Evolutionary conservation across 331 rosid species (phyloP).

Genomic region (Quercus tomentella): DNA sequence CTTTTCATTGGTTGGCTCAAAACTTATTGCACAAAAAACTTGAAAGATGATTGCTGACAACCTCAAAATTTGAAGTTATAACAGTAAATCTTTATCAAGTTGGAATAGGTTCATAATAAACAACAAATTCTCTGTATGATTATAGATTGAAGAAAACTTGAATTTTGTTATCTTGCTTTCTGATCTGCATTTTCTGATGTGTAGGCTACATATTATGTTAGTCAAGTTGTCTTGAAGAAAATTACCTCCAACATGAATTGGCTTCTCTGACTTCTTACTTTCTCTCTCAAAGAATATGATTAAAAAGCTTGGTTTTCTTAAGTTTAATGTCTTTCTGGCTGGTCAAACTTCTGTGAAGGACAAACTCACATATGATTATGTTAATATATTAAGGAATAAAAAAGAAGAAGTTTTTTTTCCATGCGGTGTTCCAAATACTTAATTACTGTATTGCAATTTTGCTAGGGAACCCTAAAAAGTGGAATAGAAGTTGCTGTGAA

Average conservation of each 20-base stretch:
- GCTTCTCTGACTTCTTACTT: background rate
- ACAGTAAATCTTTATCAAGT: background rate
- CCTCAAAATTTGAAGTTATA: background rate
- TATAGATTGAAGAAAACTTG: background rate
- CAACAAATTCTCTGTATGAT: background rate
- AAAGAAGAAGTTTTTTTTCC: background rate
- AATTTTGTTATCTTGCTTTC: background rate
- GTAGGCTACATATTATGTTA: background rate
- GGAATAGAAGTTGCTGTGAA: conserved; percentile 76
- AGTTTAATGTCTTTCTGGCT: background rate
- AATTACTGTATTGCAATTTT: conserved; percentile 27
- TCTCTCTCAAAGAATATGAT: background rate
- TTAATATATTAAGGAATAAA: background rate
- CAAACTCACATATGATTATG: background rate
- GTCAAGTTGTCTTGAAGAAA: background rate
- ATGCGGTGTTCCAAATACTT: background rate
- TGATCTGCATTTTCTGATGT: background rate
- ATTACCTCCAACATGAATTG: background rate
- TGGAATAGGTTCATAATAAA: background rate
- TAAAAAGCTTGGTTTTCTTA: background rate
- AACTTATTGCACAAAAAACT: background rate
- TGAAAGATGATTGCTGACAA: background rate
- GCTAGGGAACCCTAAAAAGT: conserved; percentile 64
- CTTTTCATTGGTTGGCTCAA: conserved; percentile 1
- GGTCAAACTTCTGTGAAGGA: background rate